A percentile compares a stretch with the other conserved stretches of the same genome.
Conservation (phyloP, 2,329 filamentous ascomycete species). For the Emmonsiellopsis sp. region DNA sequence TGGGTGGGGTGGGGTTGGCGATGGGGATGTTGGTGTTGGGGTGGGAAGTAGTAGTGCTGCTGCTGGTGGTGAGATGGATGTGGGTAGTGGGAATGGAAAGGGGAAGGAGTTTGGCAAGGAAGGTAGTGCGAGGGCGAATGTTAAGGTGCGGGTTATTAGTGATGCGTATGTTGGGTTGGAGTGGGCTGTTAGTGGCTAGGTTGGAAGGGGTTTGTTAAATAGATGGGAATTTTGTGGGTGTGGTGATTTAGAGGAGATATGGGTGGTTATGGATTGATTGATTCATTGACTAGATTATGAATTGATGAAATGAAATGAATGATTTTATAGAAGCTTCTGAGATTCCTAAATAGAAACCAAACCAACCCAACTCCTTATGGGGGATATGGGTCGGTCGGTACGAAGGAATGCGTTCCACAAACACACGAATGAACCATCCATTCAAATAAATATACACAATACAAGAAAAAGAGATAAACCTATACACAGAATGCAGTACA, state of each 20-base stretch:
- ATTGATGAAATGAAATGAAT: too few species aligned
- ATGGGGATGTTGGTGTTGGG: neutral
- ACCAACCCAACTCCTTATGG: too few species aligned
- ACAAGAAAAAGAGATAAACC: too few species aligned
- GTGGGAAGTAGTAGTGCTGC: conserved; percentile 15
- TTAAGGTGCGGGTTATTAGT: conserved; percentile 63
- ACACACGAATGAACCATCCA: too few species aligned
- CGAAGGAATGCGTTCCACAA: too few species aligned
- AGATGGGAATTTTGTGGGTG: neutral
- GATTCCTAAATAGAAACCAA: too few species aligned
- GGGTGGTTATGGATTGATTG: conserved; percentile 15
- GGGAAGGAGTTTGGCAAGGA: conserved; percentile 9
- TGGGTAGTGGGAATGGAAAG: conserved; percentile 10
- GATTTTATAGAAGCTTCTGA: too few species aligned
- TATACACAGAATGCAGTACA: too few species aligned
- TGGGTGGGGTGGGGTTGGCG: neutral
- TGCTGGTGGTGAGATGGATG: conserved; percentile 14
- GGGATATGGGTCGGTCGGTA: too few species aligned
- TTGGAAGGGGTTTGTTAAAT: conserved; percentile 34
- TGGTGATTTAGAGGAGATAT: conserved; percentile 11
- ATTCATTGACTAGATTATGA: neutral
- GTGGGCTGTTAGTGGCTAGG: conserved; percentile 39
- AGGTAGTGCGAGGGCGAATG: conserved; percentile 22
- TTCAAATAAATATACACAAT: too few species aligned
- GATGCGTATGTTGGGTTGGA: conserved; percentile 77